phyloP scores from a whole-genome alignment of 2,329 filamentous ascomycete species.

The Microdochium bolleyi region DNA sequence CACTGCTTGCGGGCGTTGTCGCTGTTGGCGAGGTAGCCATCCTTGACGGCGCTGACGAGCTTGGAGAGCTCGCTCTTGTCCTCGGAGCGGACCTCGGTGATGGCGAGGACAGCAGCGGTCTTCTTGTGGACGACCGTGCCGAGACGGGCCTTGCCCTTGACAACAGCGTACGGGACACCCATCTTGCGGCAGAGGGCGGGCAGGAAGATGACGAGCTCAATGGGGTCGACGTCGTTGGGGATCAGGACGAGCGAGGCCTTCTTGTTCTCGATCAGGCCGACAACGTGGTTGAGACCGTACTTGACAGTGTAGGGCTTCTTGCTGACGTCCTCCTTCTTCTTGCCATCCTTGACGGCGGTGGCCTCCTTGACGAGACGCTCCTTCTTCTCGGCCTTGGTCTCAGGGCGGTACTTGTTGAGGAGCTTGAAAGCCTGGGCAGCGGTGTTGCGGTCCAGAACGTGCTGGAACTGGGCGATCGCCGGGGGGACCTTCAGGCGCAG shows the following conservation, averaged over 20 bases:
- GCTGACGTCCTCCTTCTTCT: slow-evolving; percentile 99
- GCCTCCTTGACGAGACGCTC: slow-evolving; percentile 98
- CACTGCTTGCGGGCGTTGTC: slow-evolving; percentile 88
- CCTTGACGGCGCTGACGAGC: slow-evolving; percentile 93
- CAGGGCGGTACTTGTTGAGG: slow-evolving; percentile 99
- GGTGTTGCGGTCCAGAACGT: slow-evolving; percentile 93
- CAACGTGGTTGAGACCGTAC: slow-evolving; percentile 99
- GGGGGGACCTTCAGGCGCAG: slow-evolving; percentile 98
- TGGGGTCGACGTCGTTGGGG: slow-evolving; percentile 98
- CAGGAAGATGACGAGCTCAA: slow-evolving; percentile 98
- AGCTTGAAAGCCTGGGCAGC: slow-evolving; percentile 98
- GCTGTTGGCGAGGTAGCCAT: slow-evolving; percentile 93
- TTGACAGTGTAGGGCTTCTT: slow-evolving; percentile 99
- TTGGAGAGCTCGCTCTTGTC: slow-evolving; percentile 98
- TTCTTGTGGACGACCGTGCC: slow-evolving; percentile 99
- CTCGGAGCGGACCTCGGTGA: slow-evolving; percentile 95
- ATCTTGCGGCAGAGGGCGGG: slow-evolving; percentile 99
- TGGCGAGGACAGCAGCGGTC: slow-evolving; percentile 90
- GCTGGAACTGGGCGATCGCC: slow-evolving; percentile 94
- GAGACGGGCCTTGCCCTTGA: slow-evolving; percentile 99
- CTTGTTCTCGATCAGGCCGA: slow-evolving; percentile 98
- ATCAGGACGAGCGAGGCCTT: slow-evolving; percentile 98
- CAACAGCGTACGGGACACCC: slow-evolving; percentile 97
- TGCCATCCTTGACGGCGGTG: slow-evolving; percentile 93
- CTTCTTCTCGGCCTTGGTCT: slow-evolving; percentile 99